Base-by-base conservation (phyloP, 1,284 basidiomycete species). In the Xerocomus amazonicus region DNA sequence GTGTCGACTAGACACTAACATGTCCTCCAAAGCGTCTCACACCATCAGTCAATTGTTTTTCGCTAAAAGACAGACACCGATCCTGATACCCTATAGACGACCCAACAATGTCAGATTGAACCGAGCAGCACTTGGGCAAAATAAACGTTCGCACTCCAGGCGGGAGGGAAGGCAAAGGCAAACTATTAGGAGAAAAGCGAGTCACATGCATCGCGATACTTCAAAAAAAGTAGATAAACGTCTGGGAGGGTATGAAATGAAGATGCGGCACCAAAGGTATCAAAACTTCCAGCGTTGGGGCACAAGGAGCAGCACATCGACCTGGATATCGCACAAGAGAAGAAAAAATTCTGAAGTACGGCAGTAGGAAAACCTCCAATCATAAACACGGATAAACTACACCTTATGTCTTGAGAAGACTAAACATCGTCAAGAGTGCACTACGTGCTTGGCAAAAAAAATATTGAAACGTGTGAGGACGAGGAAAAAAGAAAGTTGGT, bases 201-300 rank as follows among this genome's bases (percentile, higher is more conserved):
- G 33, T 14, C 1, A 32, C 6, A 13, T 9, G 29, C 19, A 23
- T 35, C 27, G 23, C 34, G 28, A 44, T 35, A 28, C 29, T 23
- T 23, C 19, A 23, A 23, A 28, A 28, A 36, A 43, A 38, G 38
- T 33, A 6, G 33, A 43, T 34, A 50, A 23, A n/a, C 7, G 6
- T 6, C 10, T 31, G 29, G 29, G 19, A 39, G 58, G 57, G 62
- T 56, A 64, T 62, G 50, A 32, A 57, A 43, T 52, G 36, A 45
- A 50, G 43, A 39, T 7, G 9, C 12, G 34, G 42, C 28, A 48
- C 41, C 58, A 48, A 50, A 56, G 60, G 60, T 56, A 61, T 65
- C 52, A 39, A 46, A 51, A 45, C 43, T 50, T 50, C 60, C 52
- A 59, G 43, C 44, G 48, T 47, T 23, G 36, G 38, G 17, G 29